Base-by-base conservation (phyloP, 345 rosid genomes). In the Rhodamnia rubescens region DNA sequence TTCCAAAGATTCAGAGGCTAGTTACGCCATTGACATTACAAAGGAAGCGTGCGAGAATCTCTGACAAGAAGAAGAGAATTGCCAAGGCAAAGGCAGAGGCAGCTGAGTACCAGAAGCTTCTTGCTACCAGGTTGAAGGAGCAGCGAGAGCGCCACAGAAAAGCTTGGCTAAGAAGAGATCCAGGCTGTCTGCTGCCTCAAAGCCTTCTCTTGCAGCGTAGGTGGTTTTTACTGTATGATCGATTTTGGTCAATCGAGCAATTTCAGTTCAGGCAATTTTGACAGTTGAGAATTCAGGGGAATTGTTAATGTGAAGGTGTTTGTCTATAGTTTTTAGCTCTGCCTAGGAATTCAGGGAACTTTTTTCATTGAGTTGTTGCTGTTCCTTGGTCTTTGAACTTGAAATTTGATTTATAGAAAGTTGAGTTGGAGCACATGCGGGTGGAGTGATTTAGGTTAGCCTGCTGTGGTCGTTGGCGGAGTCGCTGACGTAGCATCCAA, bases 151-250 rank as follows among this genome's bases (percentile, higher is more conserved):
- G 94, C 74, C 93, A 97, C 27, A 96, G 98, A 96, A 96, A 91
- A 96, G 98, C 89, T 90, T 96, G 89, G 98, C 98, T 24, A 96
- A 94, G 94, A 96, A 88, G 90, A 93, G 98, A 86, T 96, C 98
- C 49, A 91, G 94, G 83, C 96, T 96, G 27, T 96, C 97, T 81
- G 90, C 96, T 86, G 92, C 96, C 78, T 93, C 96, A 20, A 96
- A 94, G 92, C 96, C 98, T 50, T 90, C 95, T 22, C 84, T 90
- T 47, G 90, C 90, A 11, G 93, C 95, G 9, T 96, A 94, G 89
- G 85, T 49, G 82, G 42, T 22, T 40, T 27, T 52, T 82, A 52
- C 84, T 27, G 4, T 50, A 52, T 1, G 74, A 59, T 59, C 4
- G 0, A 57, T 57, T 57, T 57, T 6, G 8, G 32, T 26, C 32